Base-by-base conservation (phyloP, 805 yeast genomes). In the Metschnikowia drakensbergensis region DNA sequence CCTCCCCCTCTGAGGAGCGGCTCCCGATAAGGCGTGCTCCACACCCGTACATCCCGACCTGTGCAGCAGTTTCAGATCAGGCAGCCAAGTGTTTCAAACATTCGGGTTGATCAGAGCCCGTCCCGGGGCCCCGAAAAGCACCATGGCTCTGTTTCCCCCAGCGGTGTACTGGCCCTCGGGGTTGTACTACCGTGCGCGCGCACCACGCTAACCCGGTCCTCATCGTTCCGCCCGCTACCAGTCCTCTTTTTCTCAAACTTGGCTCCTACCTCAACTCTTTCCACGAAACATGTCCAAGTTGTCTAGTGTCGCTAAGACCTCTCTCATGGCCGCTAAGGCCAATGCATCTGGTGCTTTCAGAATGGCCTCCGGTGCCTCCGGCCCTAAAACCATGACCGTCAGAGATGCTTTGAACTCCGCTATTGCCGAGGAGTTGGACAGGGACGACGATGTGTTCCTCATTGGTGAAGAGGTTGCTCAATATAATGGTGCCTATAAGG, bases 401-500 rank as follows among this genome's bases (percentile, higher is more conserved):
- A 86, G 99, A 79, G 99, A 94, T 62, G 99, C 99, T 41, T 75
- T 94, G 60, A 94, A 94, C 77, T 75, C 84, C 55, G 99, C 97
- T 29, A 78, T 94, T 71, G 96, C 96, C 50, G 99, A 94, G 76
- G 99, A 94, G 75, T 79, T 94, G 77, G 98, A 92, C 76, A 81
- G 92, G 59, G 97, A 94, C 68, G 94, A 89, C 58, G 85, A 81
- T 59, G 98, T 94, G 39, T 94, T 89, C 78, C 71, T 94, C 60
- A 87, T 94, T 81, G 99, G 99, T 72, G 99, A 94, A 77, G 99
- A 94, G 74, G 99, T 94, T 57, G 99, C 96, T 39, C 98, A 92
- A 72, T 94, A 94, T 76, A 91, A 94, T 68, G 99, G 99, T 77
- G 99, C 99, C 52, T 94, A 94, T 78, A 94, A 94, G 77, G 86